Base-by-base conservation (phyloP, 2,329 filamentous ascomycete genomes). In the Alternaria postmessia region DNA sequence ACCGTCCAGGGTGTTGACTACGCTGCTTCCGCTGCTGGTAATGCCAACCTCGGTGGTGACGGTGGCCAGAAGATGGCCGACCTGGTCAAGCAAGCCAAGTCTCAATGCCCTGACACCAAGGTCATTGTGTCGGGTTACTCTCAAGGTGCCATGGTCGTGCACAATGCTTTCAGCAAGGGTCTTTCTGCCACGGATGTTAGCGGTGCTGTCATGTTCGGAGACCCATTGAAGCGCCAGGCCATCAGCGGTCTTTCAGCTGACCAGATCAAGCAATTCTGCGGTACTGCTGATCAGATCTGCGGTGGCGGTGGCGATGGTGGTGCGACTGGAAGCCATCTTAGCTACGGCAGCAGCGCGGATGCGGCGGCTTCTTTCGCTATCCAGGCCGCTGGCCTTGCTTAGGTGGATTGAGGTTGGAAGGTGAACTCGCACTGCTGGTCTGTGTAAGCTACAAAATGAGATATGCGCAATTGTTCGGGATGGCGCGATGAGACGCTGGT, bases 101-200 rank as follows among this genome's bases (percentile, higher is more conserved):
- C 68, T 26, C 68, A 75, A 54, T 77, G 75, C 44, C 74, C 74
- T 7, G 48, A 61, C 32, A 75, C 72, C 60, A 76, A 75, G 57
- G 51, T 77, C 42, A 66, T 77, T n/a, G 54, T 76, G 1, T 74
- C 71, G 3, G 74, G 74, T 20, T 77, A 77, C 54, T 70, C 63
- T 1, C 75, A 78, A 56, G 75, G 75, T 14, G 75, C 58, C 8
- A 74, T 76, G 70, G 73, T 76, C 7, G 73, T 76, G 4, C 74
- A 75, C 64, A 73, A 71, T 34, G 67, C 72, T 8, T 72, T 75
- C 60, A 60, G 26, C 3, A 65, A 74, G 20, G 71, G 72, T 5
- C 41, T 73, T 14, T 63, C 67, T 12, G 60, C 68, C 2, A 48
- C 66, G 2, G 49, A 75, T 39, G 68, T 77, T 30, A 60, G 66